Conservation (phyloP, 2,329 filamentous ascomycete species). For the Hymenoscyphus repandus region DNA sequence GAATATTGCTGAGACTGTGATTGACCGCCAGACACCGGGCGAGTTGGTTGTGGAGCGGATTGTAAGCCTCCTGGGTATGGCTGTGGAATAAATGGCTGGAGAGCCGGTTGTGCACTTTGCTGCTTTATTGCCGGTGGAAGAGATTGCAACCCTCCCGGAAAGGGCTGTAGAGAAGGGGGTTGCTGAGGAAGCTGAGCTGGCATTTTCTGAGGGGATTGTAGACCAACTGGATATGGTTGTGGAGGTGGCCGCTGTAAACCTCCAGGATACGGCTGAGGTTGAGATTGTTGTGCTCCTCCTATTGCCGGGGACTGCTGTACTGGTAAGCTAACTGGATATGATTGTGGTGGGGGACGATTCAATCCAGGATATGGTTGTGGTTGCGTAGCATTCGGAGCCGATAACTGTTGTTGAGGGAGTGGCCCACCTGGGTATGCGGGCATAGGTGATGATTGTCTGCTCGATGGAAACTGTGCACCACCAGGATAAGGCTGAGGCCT, state of each 20-base stretch:
- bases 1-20: neutral
- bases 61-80: neutral
- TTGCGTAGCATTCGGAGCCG: too few species aligned
- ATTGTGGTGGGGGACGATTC: neutral
- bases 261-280: neutral
- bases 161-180: neutral
- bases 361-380: neutral
- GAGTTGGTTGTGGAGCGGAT: neutral
- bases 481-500: neutral
- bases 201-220: too few species aligned
- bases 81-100: neutral
- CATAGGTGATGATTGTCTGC: neutral
- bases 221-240: too few species aligned
- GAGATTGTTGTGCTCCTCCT: neutral
- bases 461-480: neutral
- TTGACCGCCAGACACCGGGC: neutral
- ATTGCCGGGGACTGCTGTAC: neutral
- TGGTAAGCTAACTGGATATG: neutral
- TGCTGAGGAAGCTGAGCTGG: too few species aligned
- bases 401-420: too few species aligned
- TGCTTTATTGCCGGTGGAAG: too few species aligned
- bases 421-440: neutral
- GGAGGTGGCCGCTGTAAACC: too few species aligned
- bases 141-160: neutral
- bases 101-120: neutral